Evolutionary conservation across 345 rosid genomes (phyloP), one percentile per base, ranked within the genome.

Genomic region (Aquilaria sinensis): DNA sequence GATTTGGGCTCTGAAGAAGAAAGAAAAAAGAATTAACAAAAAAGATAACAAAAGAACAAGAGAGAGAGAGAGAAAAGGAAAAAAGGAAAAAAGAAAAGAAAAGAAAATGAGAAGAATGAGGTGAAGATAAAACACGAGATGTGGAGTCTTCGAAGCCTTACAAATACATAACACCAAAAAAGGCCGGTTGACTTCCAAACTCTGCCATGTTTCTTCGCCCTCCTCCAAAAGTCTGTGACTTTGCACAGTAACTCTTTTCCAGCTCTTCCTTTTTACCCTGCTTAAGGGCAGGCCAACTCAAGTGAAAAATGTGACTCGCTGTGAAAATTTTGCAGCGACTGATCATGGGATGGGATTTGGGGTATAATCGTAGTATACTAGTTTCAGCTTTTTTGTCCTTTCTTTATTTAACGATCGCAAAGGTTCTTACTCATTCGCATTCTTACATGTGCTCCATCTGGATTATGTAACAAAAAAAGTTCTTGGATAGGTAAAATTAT

Each of bases 61-160:
- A 56, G 46, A 30, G 3, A 45, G 10, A 53, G 60, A 54, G 31
- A 31, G 10, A 51, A 6, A 45, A 23, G 13, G 58, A 41, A 37
- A 10, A 1, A 46, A 12, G 11, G 1, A 13, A 64, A 34, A 41
- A n/a, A 45, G n/a, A 46, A 13, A 15, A 33, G n/a, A 31, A n/a
- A 16, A 54, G 23, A 31, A 9, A 55, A 45, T 59, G 48, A 10
- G 59, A 55, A 11, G 67, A 67, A 68, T 80, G 48, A 12, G 61
- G 55, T 13, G 68, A 66, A 68, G 80, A 75, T 77, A 78, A 70
- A 86, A 74, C 67, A 72, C 60, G 29, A 52, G 62, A 72, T 80
- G 96, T 82, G 96, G 98, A 85, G 71, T 72, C 61, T 57, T 79
- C 69, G 77, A 85, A 89, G 89, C 95, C 98, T 82, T 82, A 81